Percentiles rank a stretch among this genome's conserved stretches.
Conservation (phyloP, 1,284 basidiomycete genomes). For the Wallemia hederae region DNA sequence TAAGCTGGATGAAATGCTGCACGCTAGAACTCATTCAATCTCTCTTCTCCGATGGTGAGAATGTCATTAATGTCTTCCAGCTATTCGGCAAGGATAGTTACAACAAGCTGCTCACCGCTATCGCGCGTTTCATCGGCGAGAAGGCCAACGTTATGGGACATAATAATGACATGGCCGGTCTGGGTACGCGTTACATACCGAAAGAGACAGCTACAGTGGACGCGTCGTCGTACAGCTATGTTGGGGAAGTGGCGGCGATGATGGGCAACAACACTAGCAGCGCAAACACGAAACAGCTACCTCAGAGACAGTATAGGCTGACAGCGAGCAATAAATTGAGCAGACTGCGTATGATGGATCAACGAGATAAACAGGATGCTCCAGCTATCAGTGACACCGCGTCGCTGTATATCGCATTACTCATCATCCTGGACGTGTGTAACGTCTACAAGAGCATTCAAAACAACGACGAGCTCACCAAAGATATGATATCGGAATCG, state of each 20-base stretch:
- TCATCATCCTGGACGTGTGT: constrained; percentile 27
- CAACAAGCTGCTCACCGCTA: neutral
- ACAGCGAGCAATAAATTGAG: constrained; percentile 3
- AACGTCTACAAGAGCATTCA: constrained; percentile 37
- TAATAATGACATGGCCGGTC: neutral
- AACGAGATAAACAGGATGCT: constrained; percentile 80
- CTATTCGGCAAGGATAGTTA: neutral
- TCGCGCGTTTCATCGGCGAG: neutral
- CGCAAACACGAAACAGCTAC: constrained; percentile 33
- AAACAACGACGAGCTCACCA: constrained; percentile 25
- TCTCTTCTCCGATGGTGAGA: neutral
- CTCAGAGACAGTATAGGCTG: constrained; percentile 1
- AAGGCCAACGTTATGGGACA: neutral
- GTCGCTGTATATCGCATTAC: constrained; percentile 47
- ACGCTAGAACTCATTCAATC: neutral
- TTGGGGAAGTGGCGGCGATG: constrained; percentile 48
- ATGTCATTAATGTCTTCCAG: neutral
- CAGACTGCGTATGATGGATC: constrained; percentile 40
- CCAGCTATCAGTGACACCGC: constrained; percentile 56
- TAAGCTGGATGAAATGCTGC: neutral
- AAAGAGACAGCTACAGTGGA: neutral
- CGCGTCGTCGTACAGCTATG: constrained; percentile 10
- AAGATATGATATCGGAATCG: constrained; percentile 46
- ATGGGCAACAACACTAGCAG: constrained; percentile 52
- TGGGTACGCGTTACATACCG: constrained; percentile 1